phyloP scores from a whole-genome alignment of 2,329 filamentous ascomycete species.

The Sclerotinia minor region DNA sequence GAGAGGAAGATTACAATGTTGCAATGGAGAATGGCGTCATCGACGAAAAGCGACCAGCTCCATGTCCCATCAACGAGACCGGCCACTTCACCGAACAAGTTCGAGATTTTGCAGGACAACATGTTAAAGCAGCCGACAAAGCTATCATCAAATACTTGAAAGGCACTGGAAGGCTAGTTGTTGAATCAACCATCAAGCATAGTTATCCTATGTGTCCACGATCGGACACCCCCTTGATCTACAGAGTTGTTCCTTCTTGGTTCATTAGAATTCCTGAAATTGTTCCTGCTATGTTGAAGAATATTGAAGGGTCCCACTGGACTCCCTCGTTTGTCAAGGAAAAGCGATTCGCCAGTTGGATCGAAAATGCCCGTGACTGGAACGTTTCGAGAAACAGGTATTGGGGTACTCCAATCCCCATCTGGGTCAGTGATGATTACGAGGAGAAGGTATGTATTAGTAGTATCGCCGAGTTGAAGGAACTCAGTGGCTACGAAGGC shows the following conservation, averaged over 20 bases:
- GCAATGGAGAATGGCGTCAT: conserved; percentile 76
- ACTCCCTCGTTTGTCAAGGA: conserved; percentile 90
- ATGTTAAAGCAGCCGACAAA: conserved; percentile 92
- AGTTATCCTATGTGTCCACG: conserved; percentile 93
- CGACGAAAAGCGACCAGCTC: conserved; percentile 73
- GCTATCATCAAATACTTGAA: conserved; percentile 89
- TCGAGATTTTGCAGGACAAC: conserved; percentile 77
- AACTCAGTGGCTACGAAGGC: conserved; percentile 82
- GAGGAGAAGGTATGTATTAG: conserved; percentile 86
- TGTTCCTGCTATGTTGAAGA: conserved; percentile 84
- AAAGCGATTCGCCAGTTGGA: conserved; percentile 88
- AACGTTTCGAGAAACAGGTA: conserved; percentile 92
- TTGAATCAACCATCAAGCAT: conserved; percentile 85
- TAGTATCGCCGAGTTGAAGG: conserved; percentile 78
- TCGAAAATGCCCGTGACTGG: conserved; percentile 88
- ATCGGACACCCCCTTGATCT: conserved; percentile 93
- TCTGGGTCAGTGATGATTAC: conserved; percentile 89
- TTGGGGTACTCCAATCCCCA: conserved; percentile 89
- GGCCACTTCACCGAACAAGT: conserved; percentile 78
- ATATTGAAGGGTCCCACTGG: conserved; percentile 89
- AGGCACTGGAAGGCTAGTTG: conserved; percentile 70
- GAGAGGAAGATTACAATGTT: conserved; percentile 93
- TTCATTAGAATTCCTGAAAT: conserved; percentile 86
- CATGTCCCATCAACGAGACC: conserved; percentile 84
- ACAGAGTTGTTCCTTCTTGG: conserved; percentile 90